Evolutionary conservation across 2,329 filamentous ascomycete species (phyloP).

Genomic region (Didymella pinodella): DNA sequence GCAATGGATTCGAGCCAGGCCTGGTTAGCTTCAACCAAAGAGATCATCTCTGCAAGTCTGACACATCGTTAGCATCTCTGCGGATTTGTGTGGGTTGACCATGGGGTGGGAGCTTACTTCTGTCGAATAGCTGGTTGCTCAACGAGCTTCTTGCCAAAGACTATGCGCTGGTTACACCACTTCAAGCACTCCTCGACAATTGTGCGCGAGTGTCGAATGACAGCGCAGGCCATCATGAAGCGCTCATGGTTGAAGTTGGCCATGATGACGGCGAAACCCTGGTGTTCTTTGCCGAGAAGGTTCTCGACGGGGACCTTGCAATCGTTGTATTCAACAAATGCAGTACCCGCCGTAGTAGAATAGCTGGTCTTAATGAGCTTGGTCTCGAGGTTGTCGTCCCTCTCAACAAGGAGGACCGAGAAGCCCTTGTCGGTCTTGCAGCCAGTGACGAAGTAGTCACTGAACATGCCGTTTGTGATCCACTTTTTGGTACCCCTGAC

Average conservation of each 20-base stretch:
- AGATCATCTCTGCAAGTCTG: conserved; percentile 85
- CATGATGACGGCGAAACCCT: conserved; percentile 84
- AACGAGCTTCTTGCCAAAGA: conserved; percentile 83
- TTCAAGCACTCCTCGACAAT: conserved; percentile 86
- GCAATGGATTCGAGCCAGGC: conserved; percentile 85
- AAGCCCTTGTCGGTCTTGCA: conserved; percentile 82
- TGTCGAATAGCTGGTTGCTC: conserved; percentile 82
- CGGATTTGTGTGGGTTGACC: background rate
- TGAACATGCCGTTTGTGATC: conserved; percentile 84
- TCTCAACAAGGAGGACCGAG: conserved; percentile 77
- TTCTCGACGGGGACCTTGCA: conserved; percentile 84
- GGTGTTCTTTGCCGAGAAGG: conserved; percentile 81
- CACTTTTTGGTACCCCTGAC: conserved; percentile 80
- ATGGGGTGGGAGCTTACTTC: conserved; percentile 64
- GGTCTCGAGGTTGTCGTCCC: conserved; percentile 77
- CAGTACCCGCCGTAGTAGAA: conserved; percentile 78
- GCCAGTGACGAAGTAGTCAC: conserved; percentile 83
- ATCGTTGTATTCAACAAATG: conserved; percentile 83
- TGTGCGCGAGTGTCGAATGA: conserved; percentile 70
- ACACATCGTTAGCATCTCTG: conserved; percentile 1
- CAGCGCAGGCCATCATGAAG: conserved; percentile 75
- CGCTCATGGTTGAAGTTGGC: conserved; percentile 90
- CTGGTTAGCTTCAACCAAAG: conserved; percentile 81
- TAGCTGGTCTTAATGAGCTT: conserved; percentile 83
- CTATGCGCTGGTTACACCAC: conserved; percentile 85